Base-by-base conservation (phyloP, 2,329 filamentous ascomycete genomes). In the Hypoxylon sp. region DNA sequence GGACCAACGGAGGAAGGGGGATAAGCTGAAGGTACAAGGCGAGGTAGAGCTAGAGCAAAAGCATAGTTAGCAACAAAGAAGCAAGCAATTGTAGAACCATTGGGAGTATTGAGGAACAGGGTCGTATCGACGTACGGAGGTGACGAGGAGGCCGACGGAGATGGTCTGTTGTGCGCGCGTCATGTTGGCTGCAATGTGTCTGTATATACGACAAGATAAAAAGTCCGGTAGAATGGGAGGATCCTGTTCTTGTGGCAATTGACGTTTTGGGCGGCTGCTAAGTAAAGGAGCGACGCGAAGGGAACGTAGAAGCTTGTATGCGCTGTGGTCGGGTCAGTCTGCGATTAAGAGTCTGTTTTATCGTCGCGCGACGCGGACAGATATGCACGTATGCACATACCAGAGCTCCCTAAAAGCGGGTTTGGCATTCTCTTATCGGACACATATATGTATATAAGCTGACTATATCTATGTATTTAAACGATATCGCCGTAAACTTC, bases 151-250 rank as follows among this genome's bases (percentile, higher is more conserved):
- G 77, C 90, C 91, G 77, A 97, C 87, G 69, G 94, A 97, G 79
- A 98, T 91, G 72, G 93, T 95, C 82, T 98, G 94, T 80, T 93
- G 91, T 21, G 96, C 96, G 82, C 94, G 93, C 74, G 96, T 97
- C 96, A 98, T 98, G 72, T 73, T 90, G 82, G 74, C 65, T 62
- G 56, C n/a, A n/a, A 17, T 47, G 24, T 24, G 11, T 35, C 15
- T 32, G 17, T 52, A 37, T 5, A 37, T 5, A 31, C 24, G 19
- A 39, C 3, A 53, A 31, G 27, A 60, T 24, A 52, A 21, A 17
- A 27, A 10, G 31, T 39, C 21, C 27, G 44, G 19, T 58, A 37
- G 17, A 15, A 19, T n/a, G 29, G 42, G 11, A 15, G 47, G 21
- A 39, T 15, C 47, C 29, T 29, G 64, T 2, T 59, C 27, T 31